Base-by-base conservation (phyloP, 2,329 filamentous ascomycete species). In the Aureobasidium lini region DNA sequence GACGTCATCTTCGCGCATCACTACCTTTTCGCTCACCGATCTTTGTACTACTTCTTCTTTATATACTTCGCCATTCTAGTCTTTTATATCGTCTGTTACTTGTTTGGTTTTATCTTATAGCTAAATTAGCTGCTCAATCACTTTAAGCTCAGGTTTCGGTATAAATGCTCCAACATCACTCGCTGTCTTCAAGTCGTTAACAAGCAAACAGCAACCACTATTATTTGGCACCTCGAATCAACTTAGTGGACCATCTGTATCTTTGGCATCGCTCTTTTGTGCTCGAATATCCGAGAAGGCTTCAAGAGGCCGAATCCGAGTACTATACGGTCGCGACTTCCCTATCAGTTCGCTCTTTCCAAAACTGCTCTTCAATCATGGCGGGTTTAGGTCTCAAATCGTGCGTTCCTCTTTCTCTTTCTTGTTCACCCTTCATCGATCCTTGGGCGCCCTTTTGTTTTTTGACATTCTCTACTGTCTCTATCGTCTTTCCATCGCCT, bases 371-470 rank as follows among this genome's bases (percentile, higher is more conserved):
- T 16, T 18, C n/a, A n/a, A 49, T 7, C n/a, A 58, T 58, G 54
- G 54, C 54, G 32, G 54, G 54, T 34, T 39, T 58, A 13, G 44
- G 43, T 42, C 54, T 58, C 43, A 58, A 48, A 48, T 40, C 54
- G 54, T 58, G 28, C n/a, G 54, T 58, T 57, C 16, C 29, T 56
- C 36, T 39, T 32, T 34, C 36, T 36, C 49, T 23, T 49, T 15
- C 42, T 6, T 23, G 11, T 15, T 49, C 2, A 7, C 7, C 36
- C 10, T 18, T 15, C n/a, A 44, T n/a, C n/a, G 28, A n/a, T n/a
- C 6, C 9, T 2, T 10, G 23, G 32, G 6, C 8, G 28, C 11
- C 36, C 31, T 31, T 15, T 2, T 23, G 13, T 31, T 6, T 23
- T 5, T 16, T 11, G 11, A 16, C 28, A 2, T 28, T 11, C 10